Conservation (phyloP, 257 asterid genomes). For the Nicotiana benthamiana region DNA sequence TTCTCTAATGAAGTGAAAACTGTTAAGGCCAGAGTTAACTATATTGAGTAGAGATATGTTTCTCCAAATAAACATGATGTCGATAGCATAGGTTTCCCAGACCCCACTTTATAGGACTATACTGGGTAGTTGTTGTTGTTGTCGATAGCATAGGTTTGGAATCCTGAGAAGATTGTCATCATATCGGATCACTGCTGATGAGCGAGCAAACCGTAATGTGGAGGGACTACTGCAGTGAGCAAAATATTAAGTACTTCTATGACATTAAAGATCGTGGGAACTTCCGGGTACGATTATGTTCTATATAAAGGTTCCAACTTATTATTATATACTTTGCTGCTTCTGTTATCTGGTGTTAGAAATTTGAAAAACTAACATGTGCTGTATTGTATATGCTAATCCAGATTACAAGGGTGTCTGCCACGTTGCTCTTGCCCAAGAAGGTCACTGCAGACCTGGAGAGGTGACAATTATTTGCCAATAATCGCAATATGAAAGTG, state of each 20-base stretch:
- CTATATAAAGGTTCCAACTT: not conserved
- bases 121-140: no score
- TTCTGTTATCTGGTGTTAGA: conserved; percentile 1
- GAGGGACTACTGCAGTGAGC: conserved; percentile 86
- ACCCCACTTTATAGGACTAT: no score
- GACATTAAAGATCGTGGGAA: conserved; percentile 84
- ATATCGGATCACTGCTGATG: conserved; percentile 91
- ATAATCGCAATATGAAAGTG: no score
- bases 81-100: no score
- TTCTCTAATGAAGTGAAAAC: not conserved
- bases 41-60: not conserved
- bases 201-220: conserved; percentile 88
- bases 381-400: conserved; percentile 54
- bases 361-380: not conserved
- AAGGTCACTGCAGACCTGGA: conserved; percentile 98
- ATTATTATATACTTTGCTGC: not conserved
- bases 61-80: not conserved
- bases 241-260: conserved; percentile 77
- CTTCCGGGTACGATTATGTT: conserved; percentile 47
- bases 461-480: conserved; percentile 39
- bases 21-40: not conserved
- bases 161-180: conserved; percentile 76
- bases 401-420: conserved; percentile 98
- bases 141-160: conserved; percentile 64
- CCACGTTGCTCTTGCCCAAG: conserved; percentile 97